Evolutionary conservation across 75 land plant species (phyloP).

Genomic region (Pinus tabuliformis): DNA sequence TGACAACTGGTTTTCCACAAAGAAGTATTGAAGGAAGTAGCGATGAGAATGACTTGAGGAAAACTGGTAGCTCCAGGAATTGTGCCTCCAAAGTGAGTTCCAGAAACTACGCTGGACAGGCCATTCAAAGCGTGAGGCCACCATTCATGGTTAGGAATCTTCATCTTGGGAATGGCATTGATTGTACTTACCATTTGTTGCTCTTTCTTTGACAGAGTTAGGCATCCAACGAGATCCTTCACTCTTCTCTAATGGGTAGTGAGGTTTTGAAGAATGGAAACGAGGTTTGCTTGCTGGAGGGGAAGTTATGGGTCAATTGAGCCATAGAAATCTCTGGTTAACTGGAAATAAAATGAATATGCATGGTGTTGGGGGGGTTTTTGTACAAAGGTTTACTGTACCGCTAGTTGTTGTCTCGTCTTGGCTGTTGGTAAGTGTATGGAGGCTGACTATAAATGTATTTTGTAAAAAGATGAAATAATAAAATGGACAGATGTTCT

Average conservation of each 20-base stretch:
- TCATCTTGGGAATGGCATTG: slow-evolving; percentile 57
- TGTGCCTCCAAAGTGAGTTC: slow-evolving; percentile 47
- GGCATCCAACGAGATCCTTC: slow-evolving; percentile 45
- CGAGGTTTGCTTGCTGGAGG: not conserved
- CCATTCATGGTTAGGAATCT: slow-evolving; percentile 75
- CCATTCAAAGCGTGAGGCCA: slow-evolving; percentile 93
- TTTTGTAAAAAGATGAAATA: too few relatives aligned
- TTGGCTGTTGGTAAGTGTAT: too few relatives aligned
- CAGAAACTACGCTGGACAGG: slow-evolving; percentile 62
- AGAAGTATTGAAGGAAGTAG: slow-evolving; percentile 82
- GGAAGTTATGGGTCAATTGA: not conserved
- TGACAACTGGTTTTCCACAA: slow-evolving; percentile 72
- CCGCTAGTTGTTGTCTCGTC: too few relatives aligned
- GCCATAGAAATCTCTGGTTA: too few relatives aligned
- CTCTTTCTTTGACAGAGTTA: slow-evolving; percentile 72
- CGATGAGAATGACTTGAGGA: slow-evolving; percentile 83
- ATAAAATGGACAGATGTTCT: too few relatives aligned
- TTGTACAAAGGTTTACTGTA: too few relatives aligned
- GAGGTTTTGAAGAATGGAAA: not conserved
- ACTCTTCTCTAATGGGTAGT: slow-evolving; percentile 23
- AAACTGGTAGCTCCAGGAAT: slow-evolving; percentile 84
- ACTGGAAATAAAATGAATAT: too few relatives aligned
- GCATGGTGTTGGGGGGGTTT: too few relatives aligned
- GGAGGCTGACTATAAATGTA: too few relatives aligned
- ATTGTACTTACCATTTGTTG: slow-evolving; percentile 54